phyloP scores from a whole-genome alignment of 306 rosid species.

The Prunus kanzakura region DNA sequence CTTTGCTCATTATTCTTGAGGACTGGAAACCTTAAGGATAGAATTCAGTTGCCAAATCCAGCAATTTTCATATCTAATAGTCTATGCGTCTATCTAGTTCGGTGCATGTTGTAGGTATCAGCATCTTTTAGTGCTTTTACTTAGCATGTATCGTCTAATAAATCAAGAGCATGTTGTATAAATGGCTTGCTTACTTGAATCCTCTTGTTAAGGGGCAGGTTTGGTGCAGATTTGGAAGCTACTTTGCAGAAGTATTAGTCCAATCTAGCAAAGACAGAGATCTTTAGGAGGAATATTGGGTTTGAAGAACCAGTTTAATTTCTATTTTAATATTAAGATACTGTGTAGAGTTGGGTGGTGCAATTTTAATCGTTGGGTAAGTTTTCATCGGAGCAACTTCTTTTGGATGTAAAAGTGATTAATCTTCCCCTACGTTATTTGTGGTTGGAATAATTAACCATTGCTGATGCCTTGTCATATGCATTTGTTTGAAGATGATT shows the following conservation, averaged over 20 bases:
- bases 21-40: not conserved
- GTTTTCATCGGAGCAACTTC: not conserved
- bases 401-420: not conserved
- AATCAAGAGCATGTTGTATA: not conserved
- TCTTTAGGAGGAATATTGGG: not conserved
- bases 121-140: not conserved
- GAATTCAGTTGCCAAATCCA: not conserved
- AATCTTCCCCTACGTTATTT: not conserved
- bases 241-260: not conserved
- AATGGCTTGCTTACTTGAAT: not conserved
- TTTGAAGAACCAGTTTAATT: not conserved
- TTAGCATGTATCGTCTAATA: not conserved
- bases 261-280: not conserved
- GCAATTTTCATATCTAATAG: not conserved
- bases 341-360: not conserved
- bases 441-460: not conserved
- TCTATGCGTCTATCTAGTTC: not conserved
- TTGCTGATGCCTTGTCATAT: not conserved
- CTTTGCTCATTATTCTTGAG: not conserved
- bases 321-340: not conserved
- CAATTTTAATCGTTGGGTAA: not conserved
- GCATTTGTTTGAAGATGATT: not conserved
- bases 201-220: not conserved
- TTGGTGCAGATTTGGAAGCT: not conserved
- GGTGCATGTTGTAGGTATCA: not conserved